These are phyloP conservation scores for Brasenia schreberi DNA, from an alignment of 164 flowering plant species.

Conservation along the genomic window DNA sequence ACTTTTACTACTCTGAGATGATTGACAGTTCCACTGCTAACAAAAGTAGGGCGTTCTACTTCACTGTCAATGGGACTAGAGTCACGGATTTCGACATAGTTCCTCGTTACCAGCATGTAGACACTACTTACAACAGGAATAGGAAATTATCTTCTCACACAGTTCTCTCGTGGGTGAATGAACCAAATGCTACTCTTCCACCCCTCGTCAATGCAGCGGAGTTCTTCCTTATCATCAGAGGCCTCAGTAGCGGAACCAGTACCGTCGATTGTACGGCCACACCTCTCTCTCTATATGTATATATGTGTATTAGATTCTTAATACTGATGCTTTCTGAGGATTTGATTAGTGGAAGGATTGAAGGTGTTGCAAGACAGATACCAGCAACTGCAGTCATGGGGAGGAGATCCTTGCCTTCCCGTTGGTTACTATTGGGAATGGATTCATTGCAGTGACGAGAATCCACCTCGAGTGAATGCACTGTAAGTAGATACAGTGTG, in stretches of 20 bases:
- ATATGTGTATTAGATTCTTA: no score
- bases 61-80: no score
- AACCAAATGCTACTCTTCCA: slow-evolving; percentile 20
- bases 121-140: no score
- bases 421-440: slow-evolving; percentile 26
- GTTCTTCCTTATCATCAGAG: slow-evolving; percentile 6
- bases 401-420: slow-evolving; percentile 36
- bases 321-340: no score
- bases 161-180: slow-evolving; percentile 9
- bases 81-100: no score
- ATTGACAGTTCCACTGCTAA: background rate
- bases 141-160: no score
- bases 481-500: no score
- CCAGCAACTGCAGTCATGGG: slow-evolving; percentile 12
- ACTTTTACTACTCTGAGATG: slow-evolving; percentile 12
- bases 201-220: slow-evolving; percentile 44
- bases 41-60: no score
- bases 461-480: slow-evolving; percentile 7
- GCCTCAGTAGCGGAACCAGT: slow-evolving; percentile 19
- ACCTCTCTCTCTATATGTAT: no score
- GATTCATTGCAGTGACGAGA: slow-evolving; percentile 19
- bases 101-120: no score
- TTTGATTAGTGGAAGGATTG: slow-evolving; percentile 14
- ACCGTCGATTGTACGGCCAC: slow-evolving; percentile 20
- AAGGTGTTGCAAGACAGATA: slow-evolving; percentile 14